Base-by-base conservation (phyloP, 2,329 filamentous ascomycete genomes). In the Hypoxylon sp. region DNA sequence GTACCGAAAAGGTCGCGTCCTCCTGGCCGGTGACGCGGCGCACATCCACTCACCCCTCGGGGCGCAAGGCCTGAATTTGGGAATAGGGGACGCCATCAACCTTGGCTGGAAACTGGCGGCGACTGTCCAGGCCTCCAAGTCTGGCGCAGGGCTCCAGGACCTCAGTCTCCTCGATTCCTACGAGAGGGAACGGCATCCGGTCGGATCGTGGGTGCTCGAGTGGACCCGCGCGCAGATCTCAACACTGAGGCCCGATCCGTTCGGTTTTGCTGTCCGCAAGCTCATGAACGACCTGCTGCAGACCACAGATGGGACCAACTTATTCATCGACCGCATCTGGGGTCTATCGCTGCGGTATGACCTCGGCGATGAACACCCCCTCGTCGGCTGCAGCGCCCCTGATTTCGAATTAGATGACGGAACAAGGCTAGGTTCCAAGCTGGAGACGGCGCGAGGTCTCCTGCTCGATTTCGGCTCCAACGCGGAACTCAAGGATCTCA, bases 51-150 rank as follows among this genome's bases (percentile, higher is more conserved):
- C 78, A 48, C 82, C 83, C 0, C 80, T 81, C 0, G 85, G 83
- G 1, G 85, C 83, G 0, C 84, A 86, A 69, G 85, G 85, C 0
- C 83, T 87, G 81, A 87, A 88, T 70, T 83, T 83, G 0, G 84
- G 85, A 0, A 79, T 87, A 18, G 81, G 83, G 22, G 85, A 87
- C 59, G 81, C 83, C 0, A 77, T 83, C 28, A 87, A 87, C 59
- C 76, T 87, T 0, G 82, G 81, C 20, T 87, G 85, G 84, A 87
- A 87, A 68, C 76, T 87, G 2, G 80, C 82, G 0, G 75, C 80
- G 1, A 64, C 65, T 6, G 32, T 63, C 4, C 46, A 42, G 8
- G 53, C 45, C 1, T 53, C 60, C 2, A 45, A 22, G 12, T 33
- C 59, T 1, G 32, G 32, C 3, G 16, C 16, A 2, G 61, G 16